Evolutionary conservation across 495 filamentous ascomycete genomes (phyloP).

Genomic region (Daldinia grandis): DNA sequence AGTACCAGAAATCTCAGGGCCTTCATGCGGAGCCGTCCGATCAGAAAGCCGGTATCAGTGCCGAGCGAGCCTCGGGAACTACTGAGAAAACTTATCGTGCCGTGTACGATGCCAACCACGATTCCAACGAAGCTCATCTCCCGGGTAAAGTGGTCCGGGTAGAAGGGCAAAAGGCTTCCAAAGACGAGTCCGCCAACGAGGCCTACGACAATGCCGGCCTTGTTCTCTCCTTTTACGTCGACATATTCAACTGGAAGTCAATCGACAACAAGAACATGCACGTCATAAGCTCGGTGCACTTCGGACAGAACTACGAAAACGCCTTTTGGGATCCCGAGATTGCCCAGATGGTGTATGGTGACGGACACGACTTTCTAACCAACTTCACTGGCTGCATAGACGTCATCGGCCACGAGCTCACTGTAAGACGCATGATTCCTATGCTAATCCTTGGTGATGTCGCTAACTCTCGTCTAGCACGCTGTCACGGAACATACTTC

Average conservation of each 20-base stretch:
- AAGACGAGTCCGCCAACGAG: constrained; percentile 49
- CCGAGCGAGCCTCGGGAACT: constrained; percentile 15
- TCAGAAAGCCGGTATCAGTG: constrained; percentile 11
- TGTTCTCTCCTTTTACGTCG: constrained; percentile 54
- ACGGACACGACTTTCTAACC: constrained; percentile 54
- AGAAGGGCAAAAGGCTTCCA: constrained; percentile 49
- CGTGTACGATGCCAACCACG: constrained; percentile 50
- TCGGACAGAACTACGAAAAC: constrained; percentile 54
- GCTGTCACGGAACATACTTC: constrained; percentile 57
- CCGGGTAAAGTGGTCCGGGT: constrained; percentile 50
- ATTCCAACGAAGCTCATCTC: constrained; percentile 45
- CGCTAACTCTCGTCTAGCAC: constrained; percentile 41
- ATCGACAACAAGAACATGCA: constrained; percentile 55
- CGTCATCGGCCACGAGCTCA: constrained; percentile 62
- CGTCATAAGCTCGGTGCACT: constrained; percentile 57
- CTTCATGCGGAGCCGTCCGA: constrained; percentile 18
- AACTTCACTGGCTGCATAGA: constrained; percentile 56
- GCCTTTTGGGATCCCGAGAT: constrained; percentile 50
- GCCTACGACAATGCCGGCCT: constrained; percentile 53
- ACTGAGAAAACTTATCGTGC: constrained; percentile 47
- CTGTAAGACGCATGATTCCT: constrained; percentile 16
- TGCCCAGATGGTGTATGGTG: constrained; percentile 57
- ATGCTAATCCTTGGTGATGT: not conserved
- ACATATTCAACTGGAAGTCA: constrained; percentile 55
- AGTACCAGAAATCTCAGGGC: constrained; percentile 45